A percentile compares a stretch with the other conserved stretches of the same genome.
These are phyloP conservation scores for Hanseniaspora vineae DNA, from an alignment of 805 yeast genomes.

Conservation along the genomic window DNA sequence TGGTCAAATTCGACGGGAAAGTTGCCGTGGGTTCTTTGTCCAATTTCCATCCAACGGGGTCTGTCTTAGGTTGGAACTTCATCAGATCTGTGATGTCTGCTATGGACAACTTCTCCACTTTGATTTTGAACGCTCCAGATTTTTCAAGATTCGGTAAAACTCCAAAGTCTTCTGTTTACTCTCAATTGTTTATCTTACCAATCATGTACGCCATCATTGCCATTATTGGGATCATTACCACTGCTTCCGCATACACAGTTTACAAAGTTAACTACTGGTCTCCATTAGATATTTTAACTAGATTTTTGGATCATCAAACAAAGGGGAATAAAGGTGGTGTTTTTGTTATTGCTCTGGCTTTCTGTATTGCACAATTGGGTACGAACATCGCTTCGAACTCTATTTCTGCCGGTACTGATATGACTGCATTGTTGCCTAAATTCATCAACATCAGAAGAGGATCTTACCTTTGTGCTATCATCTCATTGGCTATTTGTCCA, in stretches of 20 bases:
- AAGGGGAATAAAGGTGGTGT: slow-evolving; percentile 68
- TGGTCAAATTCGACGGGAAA: slow-evolving; percentile 63
- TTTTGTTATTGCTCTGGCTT: slow-evolving; percentile 56
- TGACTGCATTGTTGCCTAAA: slow-evolving; percentile 51
- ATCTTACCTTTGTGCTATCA: slow-evolving; percentile 58
- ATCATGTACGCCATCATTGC: slow-evolving; percentile 69
- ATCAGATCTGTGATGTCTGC: slow-evolving; percentile 67
- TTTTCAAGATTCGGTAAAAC: slow-evolving; percentile 71
- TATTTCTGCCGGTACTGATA: slow-evolving; percentile 60
- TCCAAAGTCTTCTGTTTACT: slow-evolving; percentile 34
- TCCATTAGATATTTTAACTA: slow-evolving; percentile 63
- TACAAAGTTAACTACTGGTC: slow-evolving; percentile 70
- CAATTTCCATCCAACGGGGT: slow-evolving; percentile 7
- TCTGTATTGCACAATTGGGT: slow-evolving; percentile 67
- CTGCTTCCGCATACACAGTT: slow-evolving; percentile 59
- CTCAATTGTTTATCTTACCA: slow-evolving; percentile 60
- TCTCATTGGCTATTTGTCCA: slow-evolving; percentile 66
- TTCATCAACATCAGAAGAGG: slow-evolving; percentile 69
- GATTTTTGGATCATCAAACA: slow-evolving; percentile 42
- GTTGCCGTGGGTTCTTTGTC: slow-evolving; percentile 18
- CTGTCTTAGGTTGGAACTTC: slow-evolving; percentile 73
- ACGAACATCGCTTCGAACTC: slow-evolving; percentile 66
- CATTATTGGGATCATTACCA: slow-evolving; percentile 71
- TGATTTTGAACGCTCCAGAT: slow-evolving; percentile 81
- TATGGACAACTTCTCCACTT: slow-evolving; percentile 78